Base-by-base conservation (phyloP, 2,329 filamentous ascomycete genomes). In the Penicillium nordicum region DNA sequence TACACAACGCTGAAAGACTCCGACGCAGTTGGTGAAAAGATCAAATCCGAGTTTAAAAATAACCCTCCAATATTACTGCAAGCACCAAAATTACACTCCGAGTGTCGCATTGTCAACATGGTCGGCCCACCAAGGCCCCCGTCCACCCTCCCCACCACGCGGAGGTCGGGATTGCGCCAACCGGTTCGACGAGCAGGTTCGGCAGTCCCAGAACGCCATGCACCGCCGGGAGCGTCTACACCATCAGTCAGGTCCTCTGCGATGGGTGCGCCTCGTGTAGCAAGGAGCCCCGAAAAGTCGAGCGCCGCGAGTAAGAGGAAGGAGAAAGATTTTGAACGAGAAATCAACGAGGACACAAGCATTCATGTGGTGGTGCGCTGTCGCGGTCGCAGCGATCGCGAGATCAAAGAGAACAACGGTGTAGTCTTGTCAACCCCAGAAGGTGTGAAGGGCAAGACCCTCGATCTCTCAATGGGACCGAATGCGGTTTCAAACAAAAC, bases 341-440 rank as follows among this genome's bases (percentile, higher is more conserved):
- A 89, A 32, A 75, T 76, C 54, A 83, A 83, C 50, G 87, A 92
- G 66, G 92, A 96, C 74, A 97, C 93, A 8, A 99, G 97, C 72
- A 99, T 99, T 76, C 94, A 95, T 72, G 94, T 99, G 45, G 92
- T 97, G 34, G 95, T 99, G 56, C 84, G 94, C 62, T 99, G 93
- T 77, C 85, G 94, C 65, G 94, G 93, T 5, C 88, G 94, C 61
- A 97, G 90, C 71, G 90, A 96, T 65, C 87, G 93, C 64, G 94
- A 99, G 77, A 87, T 97, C 51, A 84, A 87, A 65, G 94, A 99
- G 74, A 99, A 96, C 75, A 97, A 92, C 71, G 90, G 91, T 38
- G 92, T 97, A 1, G 92, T 97, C 1, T 86, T 99, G 10, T 86
- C 83, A 25, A 93, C 92, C 11, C 53, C 53, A 4, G 89, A 94